These are phyloP conservation scores for Arxiozyma slooffiae DNA, from an alignment of 1,139 yeast genomes.

Conservation along the genomic window DNA sequence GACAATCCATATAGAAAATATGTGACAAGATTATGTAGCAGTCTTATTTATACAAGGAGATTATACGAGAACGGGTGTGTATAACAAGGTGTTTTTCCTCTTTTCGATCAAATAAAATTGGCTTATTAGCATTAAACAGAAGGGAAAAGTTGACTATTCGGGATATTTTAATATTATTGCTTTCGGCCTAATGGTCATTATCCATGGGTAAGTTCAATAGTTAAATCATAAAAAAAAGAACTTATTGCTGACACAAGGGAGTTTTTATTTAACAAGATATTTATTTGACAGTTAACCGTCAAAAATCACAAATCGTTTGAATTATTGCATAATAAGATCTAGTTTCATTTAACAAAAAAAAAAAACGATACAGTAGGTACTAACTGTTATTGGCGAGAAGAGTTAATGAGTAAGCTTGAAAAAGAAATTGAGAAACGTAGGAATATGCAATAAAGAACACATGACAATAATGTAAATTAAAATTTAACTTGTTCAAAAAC, in stretches of 20 bases:
- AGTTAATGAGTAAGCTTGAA: neutral
- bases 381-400: neutral
- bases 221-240: constrained; percentile 23
- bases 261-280: constrained; percentile 21
- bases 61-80: constrained; percentile 41
- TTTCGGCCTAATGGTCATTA: constrained; percentile 36
- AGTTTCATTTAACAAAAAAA: constrained; percentile 19
- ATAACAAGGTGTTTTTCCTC: constrained; percentile 26
- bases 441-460: neutral
- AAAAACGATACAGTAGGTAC: neutral
- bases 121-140: constrained; percentile 39
- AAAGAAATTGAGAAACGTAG: neutral
- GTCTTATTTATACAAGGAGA: constrained; percentile 33
- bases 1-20: constrained; percentile 21
- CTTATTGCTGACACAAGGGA: constrained; percentile 18
- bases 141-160: constrained; percentile 40
- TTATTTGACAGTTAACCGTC: constrained; percentile 18
- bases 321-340: constrained; percentile 17
- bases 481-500: no score
- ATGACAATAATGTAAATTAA: neutral
- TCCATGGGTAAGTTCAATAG: constrained; percentile 34
- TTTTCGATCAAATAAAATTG: constrained; percentile 36
- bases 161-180: constrained; percentile 41
- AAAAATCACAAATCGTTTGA: constrained; percentile 17
- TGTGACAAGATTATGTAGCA: constrained; percentile 23